Percentiles rank a stretch among this genome's conserved stretches.
phyloP scores from a whole-genome alignment of 2,329 filamentous ascomycete species.

The Bipolaris cookei region DNA sequence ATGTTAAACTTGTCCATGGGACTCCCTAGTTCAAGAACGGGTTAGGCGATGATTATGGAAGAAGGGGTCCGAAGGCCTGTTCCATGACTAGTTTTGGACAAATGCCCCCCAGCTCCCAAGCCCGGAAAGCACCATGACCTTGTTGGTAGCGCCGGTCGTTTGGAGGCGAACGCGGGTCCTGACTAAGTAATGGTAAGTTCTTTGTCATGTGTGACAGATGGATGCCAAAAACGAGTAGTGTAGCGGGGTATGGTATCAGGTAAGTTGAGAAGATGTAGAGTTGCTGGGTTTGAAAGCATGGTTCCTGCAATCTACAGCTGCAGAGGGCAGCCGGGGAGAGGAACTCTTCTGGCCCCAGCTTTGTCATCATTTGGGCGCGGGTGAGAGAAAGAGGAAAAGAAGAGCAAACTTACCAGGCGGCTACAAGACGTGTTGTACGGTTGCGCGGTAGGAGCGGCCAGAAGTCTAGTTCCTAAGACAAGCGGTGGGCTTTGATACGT shows the following conservation, averaged over 20 bases:
- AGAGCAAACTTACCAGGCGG: slow-evolving; percentile 1
- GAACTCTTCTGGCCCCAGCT: slow-evolving; percentile 47
- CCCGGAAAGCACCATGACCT: not conserved
- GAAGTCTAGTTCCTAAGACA: too few relatives aligned
- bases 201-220: not conserved
- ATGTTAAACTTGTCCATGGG: not conserved
- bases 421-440: too few relatives aligned
- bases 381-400: not conserved
- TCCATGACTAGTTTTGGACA: not conserved
- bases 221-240: not conserved
- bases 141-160: not conserved
- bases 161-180: not conserved
- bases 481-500: too few relatives aligned
- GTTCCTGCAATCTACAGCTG: slow-evolving; percentile 25
- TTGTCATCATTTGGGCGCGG: slow-evolving; percentile 35
- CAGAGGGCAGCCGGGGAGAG: slow-evolving; percentile 14
- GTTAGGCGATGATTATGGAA: not conserved
- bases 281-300: slow-evolving; percentile 35
- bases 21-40: not conserved
- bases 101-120: not conserved
- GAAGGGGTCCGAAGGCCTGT: not conserved
- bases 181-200: not conserved
- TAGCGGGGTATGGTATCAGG: slow-evolving; percentile 19
- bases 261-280: slow-evolving; percentile 34
- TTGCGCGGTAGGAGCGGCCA: too few relatives aligned